Evolutionary conservation across 345 rosid species (phyloP).

Genomic region (Syzygium aqueum): DNA sequence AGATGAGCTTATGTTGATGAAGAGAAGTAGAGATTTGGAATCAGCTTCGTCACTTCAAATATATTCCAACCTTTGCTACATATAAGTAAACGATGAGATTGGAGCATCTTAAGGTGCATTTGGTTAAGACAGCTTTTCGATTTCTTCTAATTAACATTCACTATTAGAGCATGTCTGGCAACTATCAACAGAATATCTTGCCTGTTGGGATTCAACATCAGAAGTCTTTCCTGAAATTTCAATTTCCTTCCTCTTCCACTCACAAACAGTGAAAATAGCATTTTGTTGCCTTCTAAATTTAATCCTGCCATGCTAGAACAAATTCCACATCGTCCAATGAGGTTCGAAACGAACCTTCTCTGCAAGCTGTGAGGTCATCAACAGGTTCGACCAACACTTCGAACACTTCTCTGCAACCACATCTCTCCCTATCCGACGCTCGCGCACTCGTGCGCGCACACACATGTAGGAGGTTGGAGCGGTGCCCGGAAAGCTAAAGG

Average conservation of each 20-base stretch:
- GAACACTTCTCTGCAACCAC: not conserved
- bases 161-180: not conserved
- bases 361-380: slow-evolving; percentile 21
- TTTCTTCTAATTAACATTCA: not conserved
- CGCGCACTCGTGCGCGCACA: too few relatives aligned
- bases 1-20: not conserved
- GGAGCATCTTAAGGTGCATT: not conserved
- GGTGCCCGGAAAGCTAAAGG: not conserved
- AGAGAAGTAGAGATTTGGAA: not conserved
- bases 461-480: not conserved
- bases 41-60: not conserved
- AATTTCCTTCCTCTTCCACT: not conserved
- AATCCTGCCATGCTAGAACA: not conserved
- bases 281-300: not conserved
- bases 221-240: not conserved
- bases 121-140: not conserved
- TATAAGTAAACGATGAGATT: not conserved
- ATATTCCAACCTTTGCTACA: not conserved
- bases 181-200: not conserved
- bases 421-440: not conserved
- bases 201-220: not conserved
- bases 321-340: not conserved
- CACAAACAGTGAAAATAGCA: not conserved
- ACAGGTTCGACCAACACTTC: not conserved
- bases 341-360: slow-evolving; percentile 41